Conservation (phyloP, 257 asterid species). For the Solanum lycopersicoides region DNA sequence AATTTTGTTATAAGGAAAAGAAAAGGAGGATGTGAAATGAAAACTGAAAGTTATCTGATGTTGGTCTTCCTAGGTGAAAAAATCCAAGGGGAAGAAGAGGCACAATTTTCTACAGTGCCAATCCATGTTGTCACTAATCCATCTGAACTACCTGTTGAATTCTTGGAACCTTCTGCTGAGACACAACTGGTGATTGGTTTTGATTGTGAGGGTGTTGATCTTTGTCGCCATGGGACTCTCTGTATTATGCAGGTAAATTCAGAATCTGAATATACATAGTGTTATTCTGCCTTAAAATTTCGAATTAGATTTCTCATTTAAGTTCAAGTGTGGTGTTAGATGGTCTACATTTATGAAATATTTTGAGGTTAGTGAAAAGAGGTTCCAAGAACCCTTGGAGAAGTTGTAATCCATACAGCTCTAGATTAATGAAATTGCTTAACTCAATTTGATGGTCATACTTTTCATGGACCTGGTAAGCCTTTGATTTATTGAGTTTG, state of each 20-base stretch:
- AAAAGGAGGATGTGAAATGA: background rate
- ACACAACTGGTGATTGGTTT: slow-evolving; percentile 70
- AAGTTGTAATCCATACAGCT: background rate
- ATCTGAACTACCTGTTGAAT: slow-evolving; percentile 79
- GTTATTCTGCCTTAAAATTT: background rate
- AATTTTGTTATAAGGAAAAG: background rate
- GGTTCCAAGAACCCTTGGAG: background rate
- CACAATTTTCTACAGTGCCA: slow-evolving; percentile 50
- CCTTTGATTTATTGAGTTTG: background rate
- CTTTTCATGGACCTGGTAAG: background rate
- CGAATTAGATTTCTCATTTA: background rate
- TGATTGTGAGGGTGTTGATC: slow-evolving; percentile 98
- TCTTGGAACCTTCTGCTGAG: slow-evolving; percentile 77
- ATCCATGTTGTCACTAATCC: slow-evolving; percentile 67
- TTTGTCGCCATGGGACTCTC: slow-evolving; percentile 82
- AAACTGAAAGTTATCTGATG: slow-evolving; percentile 1
- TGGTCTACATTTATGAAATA: background rate
- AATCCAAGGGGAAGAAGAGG: slow-evolving; percentile 30
- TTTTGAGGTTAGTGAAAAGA: background rate
- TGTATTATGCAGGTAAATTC: slow-evolving; percentile 84
- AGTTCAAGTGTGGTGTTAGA: background rate
- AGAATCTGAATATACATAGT: background rate
- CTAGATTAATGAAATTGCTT: background rate
- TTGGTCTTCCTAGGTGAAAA: slow-evolving; percentile 37
- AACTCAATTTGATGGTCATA: background rate